Evolutionary conservation across 257 asterid species (phyloP), one percentile per base, ranked within the genome.

Genomic region (Solanum chaucha): DNA sequence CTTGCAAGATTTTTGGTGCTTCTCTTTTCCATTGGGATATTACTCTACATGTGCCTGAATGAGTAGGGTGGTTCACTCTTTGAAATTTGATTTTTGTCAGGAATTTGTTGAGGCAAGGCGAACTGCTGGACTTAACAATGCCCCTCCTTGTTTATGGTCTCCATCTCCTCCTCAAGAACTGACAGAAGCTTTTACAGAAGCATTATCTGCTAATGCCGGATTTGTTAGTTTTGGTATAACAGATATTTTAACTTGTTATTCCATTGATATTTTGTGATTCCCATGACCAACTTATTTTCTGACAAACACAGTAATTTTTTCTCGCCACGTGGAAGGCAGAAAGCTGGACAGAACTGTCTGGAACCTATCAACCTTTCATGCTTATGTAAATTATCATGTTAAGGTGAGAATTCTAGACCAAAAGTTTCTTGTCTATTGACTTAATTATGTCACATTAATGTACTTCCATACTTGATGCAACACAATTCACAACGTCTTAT

Each of bases 71-170:
- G 32, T 38, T 86, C 48, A 72, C 36, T 35, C 84, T 72, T 40
- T 32, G 64, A 46, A 67, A 44, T 22, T 46, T 83, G 85, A 48
- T 83, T 83, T 55, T 87, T 73, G 87, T 87, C 88, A 97, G 98
- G 99, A 96, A 94, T 96, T 97, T 89, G 98, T 97, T 90, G 99
- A 95, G 87, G 98, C 99, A 84, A 95, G 98, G 87, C 89, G 94
- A 87, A 88, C 95, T 88, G 94, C 98, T 89, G 98, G 98, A 88
- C 98, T 97, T 88, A 89, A 84, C 93, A 94, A 86, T 82, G 98
- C 99, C 87, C 99, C 99, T 90, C 97, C 94, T 87, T 97, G 98
- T 92, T 88, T 91, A 40, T 97, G 99, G 99, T 97, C 99, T 85
- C 90, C 93, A 36, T 86, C 99, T 88, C 96, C 98, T 85, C 99